phyloP scores from a whole-genome alignment of 306 rosid species.

The Adenanthera pavonina region DNA sequence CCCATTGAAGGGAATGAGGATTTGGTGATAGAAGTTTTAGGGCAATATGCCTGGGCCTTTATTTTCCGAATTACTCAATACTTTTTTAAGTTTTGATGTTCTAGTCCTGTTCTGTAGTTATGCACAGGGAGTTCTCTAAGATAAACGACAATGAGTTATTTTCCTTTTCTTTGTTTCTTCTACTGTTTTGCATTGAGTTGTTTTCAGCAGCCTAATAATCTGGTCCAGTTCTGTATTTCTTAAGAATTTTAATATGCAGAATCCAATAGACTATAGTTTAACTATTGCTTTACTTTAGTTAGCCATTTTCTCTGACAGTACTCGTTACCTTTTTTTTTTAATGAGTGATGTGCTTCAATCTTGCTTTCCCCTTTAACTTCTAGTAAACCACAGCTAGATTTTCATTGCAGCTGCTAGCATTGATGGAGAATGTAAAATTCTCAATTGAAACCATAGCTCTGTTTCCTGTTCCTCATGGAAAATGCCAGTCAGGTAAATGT shows the following conservation, averaged over 20 bases:
- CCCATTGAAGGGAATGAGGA: slow-evolving; percentile 1
- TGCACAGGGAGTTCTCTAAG: neutral
- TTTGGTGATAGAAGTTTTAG: slow-evolving; percentile 6
- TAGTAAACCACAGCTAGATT: neutral
- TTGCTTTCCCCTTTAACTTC: slow-evolving; percentile 22
- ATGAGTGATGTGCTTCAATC: neutral
- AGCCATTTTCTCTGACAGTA: neutral
- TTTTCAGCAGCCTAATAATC: neutral
- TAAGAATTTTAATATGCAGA: neutral
- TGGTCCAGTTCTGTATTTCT: slow-evolving; percentile 9
- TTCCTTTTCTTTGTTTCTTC: neutral
- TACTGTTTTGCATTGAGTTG: slow-evolving; percentile 10
- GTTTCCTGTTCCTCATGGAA: neutral
- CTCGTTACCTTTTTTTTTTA: neutral
- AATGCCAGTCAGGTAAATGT: neutral
- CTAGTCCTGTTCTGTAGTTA: neutral
- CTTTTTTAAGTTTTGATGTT: neutral
- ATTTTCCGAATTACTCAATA: slow-evolving; percentile 1
- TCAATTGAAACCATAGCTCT: neutral
- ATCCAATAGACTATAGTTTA: neutral
- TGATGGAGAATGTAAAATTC: neutral
- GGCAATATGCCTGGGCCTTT: neutral
- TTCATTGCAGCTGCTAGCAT: neutral
- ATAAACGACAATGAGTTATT: slow-evolving; percentile 12
- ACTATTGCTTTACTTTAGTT: neutral